These are phyloP conservation scores for Verticillium isaacii DNA, from an alignment of 2,329 filamentous ascomycete species.

Conservation along the genomic window DNA sequence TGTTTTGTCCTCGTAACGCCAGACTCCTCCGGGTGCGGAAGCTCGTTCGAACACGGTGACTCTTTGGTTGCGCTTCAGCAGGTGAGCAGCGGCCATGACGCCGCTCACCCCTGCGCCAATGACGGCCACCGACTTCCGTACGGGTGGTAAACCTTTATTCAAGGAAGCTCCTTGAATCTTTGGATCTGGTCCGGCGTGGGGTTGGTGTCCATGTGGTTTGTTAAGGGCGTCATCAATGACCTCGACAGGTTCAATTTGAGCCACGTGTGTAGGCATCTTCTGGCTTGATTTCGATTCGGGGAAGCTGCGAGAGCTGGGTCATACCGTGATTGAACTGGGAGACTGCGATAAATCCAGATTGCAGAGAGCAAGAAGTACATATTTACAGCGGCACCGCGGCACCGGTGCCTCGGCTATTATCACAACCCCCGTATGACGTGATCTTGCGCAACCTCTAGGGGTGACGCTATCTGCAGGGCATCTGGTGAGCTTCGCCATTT, in stretches of 20 bases:
- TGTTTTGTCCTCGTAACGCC: constrained; percentile 28
- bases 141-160: not conserved
- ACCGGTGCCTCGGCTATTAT: not conserved
- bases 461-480: not conserved
- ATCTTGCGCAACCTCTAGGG: not conserved
- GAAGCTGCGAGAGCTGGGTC: not conserved
- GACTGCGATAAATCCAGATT: not conserved
- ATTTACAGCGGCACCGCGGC: not conserved
- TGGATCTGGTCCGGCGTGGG: not conserved
- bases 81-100: constrained; percentile 1
- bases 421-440: not conserved
- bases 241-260: not conserved
- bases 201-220: not conserved
- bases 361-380: not conserved
- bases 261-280: not conserved
- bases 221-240: not conserved
- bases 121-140: constrained; percentile 1
- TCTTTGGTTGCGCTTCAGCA: not conserved
- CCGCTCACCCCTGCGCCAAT: constrained; percentile 6
- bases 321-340: not conserved
- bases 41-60: constrained; percentile 3
- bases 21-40: constrained; percentile 15
- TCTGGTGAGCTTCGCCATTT: not conserved
- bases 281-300: not conserved
- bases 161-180: not conserved